Evolutionary conservation across 2,329 filamentous ascomycete genomes (phyloP), one percentile per base, ranked within the genome.

Genomic region (Ascochyta koolunga): DNA sequence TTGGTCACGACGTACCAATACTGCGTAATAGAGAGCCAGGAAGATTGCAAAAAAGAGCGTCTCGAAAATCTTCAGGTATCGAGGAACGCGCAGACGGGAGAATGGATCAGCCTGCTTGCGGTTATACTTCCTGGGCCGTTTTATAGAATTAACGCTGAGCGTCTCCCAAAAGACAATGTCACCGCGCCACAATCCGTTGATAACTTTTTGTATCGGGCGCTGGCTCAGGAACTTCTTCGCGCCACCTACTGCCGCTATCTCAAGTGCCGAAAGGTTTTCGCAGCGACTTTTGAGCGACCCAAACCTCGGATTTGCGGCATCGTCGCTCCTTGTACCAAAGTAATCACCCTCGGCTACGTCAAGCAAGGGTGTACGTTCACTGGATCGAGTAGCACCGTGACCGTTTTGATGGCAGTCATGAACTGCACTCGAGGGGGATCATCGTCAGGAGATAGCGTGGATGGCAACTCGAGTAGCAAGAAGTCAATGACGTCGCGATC

Each of bases 141-240:
- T 96, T 52, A 82, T 83, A 0, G 90, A 86, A 65, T 89, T 79
- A 8, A 90, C 83, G 8, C 85, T 88, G n/a, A 96, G 78, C 5
- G 81, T 85, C 56, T 92, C 88, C 91, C 91, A 96, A 72, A 96
- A 95, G 32, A 93, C 84, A 56, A 96, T 91, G 61, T 93, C 88
- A 39, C 91, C 91, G 59, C 68, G 62, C 91, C 91, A 96, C 48
- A 96, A 90, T 42, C 89, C 89, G 39, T 89, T 88, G 58, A 96
- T 85, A 61, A 96, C 89, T 66, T 89, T 89, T 70, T 96, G 91
- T 10, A 96, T 89, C 2, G 90, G 84, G 55, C 83, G 83, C 72
- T 96, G 91, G 67, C 88, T 88, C 31, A 96, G 82, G 63, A 96
- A 96, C 39, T 89, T 89, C 77, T 96, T 96, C 25, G 90, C 90